Conservation (phyloP, 371 early-diverging fungal genomes). For the Mortierella sp. region DNA sequence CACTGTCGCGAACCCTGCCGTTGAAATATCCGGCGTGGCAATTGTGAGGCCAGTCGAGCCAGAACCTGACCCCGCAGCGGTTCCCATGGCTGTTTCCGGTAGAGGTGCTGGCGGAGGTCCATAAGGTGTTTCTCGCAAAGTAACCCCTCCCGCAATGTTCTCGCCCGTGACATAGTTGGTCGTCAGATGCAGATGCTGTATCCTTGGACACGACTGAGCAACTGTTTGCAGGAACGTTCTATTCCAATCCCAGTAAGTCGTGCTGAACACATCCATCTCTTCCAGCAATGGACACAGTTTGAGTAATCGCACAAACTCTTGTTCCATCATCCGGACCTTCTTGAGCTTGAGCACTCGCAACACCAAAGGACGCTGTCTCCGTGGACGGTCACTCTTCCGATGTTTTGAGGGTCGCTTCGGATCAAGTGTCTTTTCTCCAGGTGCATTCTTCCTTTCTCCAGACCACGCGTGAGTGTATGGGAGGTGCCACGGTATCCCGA, state of each 20-base stretch:
- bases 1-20: no score
- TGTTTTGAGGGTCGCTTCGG: no score
- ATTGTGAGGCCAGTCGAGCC: no score
- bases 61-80: no score
- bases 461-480: slow-evolving; percentile 1
- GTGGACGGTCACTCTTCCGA: no score
- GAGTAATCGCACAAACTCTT: slow-evolving; percentile 15
- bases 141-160: not conserved
- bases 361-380: slow-evolving; percentile 12
- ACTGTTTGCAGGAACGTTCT: slow-evolving; percentile 13
- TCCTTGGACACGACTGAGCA: slow-evolving; percentile 11
- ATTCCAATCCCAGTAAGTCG: slow-evolving; percentile 20
- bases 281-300: slow-evolving; percentile 18
- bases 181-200: slow-evolving; percentile 23
- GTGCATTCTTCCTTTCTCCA: not conserved
- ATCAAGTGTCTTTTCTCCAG: not conserved
- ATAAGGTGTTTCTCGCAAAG: no score
- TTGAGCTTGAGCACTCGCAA: slow-evolving; percentile 26
- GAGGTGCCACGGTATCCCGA: slow-evolving; percentile 22
- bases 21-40: no score
- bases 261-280: slow-evolving; percentile 30
- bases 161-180: slow-evolving; percentile 14
- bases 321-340: slow-evolving; percentile 20
- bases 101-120: slow-evolving; percentile 1
- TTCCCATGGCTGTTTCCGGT: not conserved